A percentile compares a stretch with the other conserved stretches of the same genome.
These are phyloP conservation scores for Russula olivacea DNA, from an alignment of 768 basidiomycete species.

Conservation along the genomic window DNA sequence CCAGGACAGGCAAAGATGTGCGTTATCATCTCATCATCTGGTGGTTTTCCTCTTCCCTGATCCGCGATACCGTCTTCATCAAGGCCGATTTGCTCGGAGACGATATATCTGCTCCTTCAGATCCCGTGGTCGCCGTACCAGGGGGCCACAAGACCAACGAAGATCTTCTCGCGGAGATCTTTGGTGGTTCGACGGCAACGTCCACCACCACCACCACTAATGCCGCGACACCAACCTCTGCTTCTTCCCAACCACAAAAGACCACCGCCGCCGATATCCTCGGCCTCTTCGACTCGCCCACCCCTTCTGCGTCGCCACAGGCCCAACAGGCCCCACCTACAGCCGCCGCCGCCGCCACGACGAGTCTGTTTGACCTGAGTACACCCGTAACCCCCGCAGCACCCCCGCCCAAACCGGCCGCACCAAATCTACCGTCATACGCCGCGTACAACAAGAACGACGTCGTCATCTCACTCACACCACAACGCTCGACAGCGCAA, in stretches of 20 bases:
- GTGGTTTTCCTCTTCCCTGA: slow-evolving; percentile 8
- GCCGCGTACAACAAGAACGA: slow-evolving; percentile 90
- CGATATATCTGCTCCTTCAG: slow-evolving; percentile 42
- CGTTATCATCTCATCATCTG: not conserved
- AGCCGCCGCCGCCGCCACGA: too few species aligned
- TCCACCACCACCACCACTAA: slow-evolving; percentile 30
- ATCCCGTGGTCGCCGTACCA: slow-evolving; percentile 39
- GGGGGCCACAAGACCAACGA: slow-evolving; percentile 57
- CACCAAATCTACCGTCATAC: slow-evolving; percentile 61
- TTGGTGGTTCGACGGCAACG: slow-evolving; percentile 50
- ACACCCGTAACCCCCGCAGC: slow-evolving; percentile 27
- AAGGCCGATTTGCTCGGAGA: slow-evolving; percentile 78
- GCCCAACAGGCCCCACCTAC: slow-evolving; percentile 26
- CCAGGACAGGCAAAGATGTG: slow-evolving; percentile 69
- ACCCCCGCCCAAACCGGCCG: slow-evolving; percentile 35
- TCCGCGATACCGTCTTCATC: not conserved
- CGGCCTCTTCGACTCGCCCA: slow-evolving; percentile 65
- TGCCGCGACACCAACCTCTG: slow-evolving; percentile 30
- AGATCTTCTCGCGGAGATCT: slow-evolving; percentile 89
- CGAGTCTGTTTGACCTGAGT: slow-evolving; percentile 22
- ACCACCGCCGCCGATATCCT: slow-evolving; percentile 85
- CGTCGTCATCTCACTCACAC: slow-evolving; percentile 83
- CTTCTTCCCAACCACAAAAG: slow-evolving; percentile 37
- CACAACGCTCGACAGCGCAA: slow-evolving; percentile 69
- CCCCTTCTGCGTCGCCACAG: slow-evolving; percentile 33